Base-by-base conservation (phyloP, 768 basidiomycete genomes). In the Boletus fagicola region DNA sequence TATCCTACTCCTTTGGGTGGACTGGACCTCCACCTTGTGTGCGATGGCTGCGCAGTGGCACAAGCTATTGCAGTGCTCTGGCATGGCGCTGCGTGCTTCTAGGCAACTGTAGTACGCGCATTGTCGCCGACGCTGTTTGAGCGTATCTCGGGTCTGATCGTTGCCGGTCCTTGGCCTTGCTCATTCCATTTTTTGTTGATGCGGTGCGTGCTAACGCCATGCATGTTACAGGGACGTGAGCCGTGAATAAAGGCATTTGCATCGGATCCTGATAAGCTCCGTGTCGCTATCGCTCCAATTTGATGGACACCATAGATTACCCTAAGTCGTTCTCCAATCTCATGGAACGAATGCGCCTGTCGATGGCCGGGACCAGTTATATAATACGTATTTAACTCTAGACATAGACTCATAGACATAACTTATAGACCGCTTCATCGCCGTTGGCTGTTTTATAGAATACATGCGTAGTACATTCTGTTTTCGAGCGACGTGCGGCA, bases 151-250 rank as follows among this genome's bases (percentile, higher is more conserved):
- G 60, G 8, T 26, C n/a, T 39, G 35, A 39, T 54, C 20, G 15
- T 12, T 12, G 2, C 59, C 59, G 45, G 20, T 50, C 36, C 40
- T 47, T 31, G 13, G 31, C 39, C 18, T 4, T 13, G 12, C 11
- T 44, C 6, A 12, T 36, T 35, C 13, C 10, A 3, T 40, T 20
- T 22, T 44, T 31, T 1, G 1, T 42, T 28, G 52, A 45, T 38
- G n/a, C n/a, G 53, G 38, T 26, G 43, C 48, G 36, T 30, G 38
- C 67, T 67, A 52, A 67, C 58, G 5, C 63, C 56, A 42, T 3
- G 15, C n/a, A 2, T 24, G 7, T 49, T 47, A 5, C 51, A 74
- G 73, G 59, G 73, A 74, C 46, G 68, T 74, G 55, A 74, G 73
- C 35, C 71, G 73, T 13, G 73, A 74, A 9, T 74, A 54, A 69